A percentile compares a stretch with the other conserved stretches of the same genome.
phyloP scores from a whole-genome alignment of 2,329 filamentous ascomycete species.

The Penicillium sp. region DNA sequence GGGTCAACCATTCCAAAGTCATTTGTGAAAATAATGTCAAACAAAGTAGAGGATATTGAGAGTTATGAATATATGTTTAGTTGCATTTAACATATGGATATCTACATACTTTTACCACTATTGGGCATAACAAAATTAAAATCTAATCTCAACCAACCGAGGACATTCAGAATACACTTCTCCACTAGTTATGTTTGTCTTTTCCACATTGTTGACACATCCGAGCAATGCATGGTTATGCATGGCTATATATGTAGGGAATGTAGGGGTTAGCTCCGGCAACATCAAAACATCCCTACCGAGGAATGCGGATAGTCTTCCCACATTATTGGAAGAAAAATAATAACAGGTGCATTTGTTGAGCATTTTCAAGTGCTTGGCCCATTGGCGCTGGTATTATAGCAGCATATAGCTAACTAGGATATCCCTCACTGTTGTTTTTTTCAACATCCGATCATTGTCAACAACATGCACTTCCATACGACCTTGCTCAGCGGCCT shows the following conservation, averaged over 20 bases:
- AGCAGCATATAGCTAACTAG: neutral
- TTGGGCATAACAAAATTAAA: too few relatives aligned
- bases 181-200: neutral
- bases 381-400: neutral
- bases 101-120: neutral
- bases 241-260: neutral
- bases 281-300: neutral
- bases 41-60: neutral
- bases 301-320: neutral
- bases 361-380: conserved; percentile 1
- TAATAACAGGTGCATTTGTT: neutral
- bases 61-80: neutral
- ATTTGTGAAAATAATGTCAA: neutral
- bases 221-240: neutral
- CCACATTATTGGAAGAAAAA: neutral
- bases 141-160: neutral
- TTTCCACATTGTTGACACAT: neutral
- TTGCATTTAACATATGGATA: neutral
- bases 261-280: neutral
- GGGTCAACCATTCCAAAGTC: neutral
- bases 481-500: conserved; percentile 8
- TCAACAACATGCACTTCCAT: conserved; percentile 13
- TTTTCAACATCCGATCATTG: neutral
- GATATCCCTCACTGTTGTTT: neutral
- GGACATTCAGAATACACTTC: too few relatives aligned